Conservation (phyloP, 768 basidiomycete genomes). For the Coprinopsis marcescibilis region DNA sequence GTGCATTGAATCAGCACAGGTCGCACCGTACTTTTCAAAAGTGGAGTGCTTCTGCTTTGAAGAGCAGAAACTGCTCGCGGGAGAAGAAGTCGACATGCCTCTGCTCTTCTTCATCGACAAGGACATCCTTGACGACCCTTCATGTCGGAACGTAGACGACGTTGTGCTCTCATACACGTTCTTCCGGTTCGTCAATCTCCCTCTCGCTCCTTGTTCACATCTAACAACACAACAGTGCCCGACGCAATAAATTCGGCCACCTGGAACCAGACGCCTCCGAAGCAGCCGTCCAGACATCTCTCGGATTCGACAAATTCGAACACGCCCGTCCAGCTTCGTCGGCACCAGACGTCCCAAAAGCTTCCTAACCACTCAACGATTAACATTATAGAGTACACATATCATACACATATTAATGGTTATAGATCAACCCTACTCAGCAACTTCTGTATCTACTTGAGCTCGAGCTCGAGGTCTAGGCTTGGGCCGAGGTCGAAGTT, state of each 20-base stretch:
- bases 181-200: conserved; percentile 65
- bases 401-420: neutral
- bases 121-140: conserved; percentile 90
- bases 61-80: conserved; percentile 90
- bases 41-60: conserved; percentile 99
- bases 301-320: conserved; percentile 69
- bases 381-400: neutral
- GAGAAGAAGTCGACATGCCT: conserved; percentile 97
- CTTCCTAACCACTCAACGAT: neutral
- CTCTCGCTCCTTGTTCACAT: neutral
- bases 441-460: neutral
- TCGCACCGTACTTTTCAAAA: conserved; percentile 98
- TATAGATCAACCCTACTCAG: neutral
- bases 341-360: conserved; percentile 6
- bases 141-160: conserved; percentile 82
- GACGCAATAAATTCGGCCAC: conserved; percentile 79
- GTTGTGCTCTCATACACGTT: conserved; percentile 96
- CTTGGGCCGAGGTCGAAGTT: conserved; percentile 38
- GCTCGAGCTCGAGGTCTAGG: conserved; percentile 15
- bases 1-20: conserved; percentile 35
- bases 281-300: conserved; percentile 70
- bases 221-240: conserved; percentile 50
- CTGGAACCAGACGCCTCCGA: conserved; percentile 87
- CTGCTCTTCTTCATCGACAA: conserved; percentile 98
- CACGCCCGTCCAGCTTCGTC: conserved; percentile 31